Conservation (phyloP, 139 green algal species). For the Closterium sp. region DNA sequence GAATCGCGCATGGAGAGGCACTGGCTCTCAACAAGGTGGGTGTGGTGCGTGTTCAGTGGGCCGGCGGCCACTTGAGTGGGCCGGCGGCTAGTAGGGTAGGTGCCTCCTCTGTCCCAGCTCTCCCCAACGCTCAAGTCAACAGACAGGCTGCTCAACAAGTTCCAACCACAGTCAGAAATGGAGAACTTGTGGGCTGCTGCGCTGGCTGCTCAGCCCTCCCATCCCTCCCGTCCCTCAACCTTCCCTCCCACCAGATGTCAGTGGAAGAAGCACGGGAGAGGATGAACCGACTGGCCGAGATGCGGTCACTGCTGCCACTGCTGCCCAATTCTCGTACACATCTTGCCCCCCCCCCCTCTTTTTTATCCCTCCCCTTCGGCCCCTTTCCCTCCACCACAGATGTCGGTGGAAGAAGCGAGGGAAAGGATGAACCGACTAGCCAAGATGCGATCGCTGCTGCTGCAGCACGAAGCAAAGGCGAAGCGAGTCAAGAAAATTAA, state of each 20-base stretch:
- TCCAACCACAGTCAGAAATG: background rate
- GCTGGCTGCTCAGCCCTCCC: background rate
- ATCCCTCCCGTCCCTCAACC: background rate
- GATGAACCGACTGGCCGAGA: constrained; percentile 56
- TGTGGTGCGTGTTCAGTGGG: no score
- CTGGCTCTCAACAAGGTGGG: constrained; percentile 61
- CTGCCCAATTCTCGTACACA: background rate
- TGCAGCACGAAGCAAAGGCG: constrained; percentile 87
- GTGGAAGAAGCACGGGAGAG: constrained; percentile 67
- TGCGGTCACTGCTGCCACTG: constrained; percentile 78
- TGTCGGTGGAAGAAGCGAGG: constrained; percentile 74
- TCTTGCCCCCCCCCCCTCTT: no score
- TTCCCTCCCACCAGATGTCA: constrained; percentile 48
- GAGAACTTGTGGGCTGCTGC: background rate
- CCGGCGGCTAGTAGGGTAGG: background rate
- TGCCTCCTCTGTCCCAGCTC: no score
- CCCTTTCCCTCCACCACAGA: background rate
- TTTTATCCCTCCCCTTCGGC: no score
- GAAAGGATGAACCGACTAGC: constrained; percentile 55
- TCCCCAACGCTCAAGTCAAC: background rate
- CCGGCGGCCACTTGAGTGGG: no score
- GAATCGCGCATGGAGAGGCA: constrained; percentile 66
- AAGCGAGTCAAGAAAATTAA: constrained; percentile 88
- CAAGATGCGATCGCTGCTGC: constrained; percentile 71
- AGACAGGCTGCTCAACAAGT: background rate